Conservation (phyloP, 805 yeast species). For the Barnettozyma populi region DNA sequence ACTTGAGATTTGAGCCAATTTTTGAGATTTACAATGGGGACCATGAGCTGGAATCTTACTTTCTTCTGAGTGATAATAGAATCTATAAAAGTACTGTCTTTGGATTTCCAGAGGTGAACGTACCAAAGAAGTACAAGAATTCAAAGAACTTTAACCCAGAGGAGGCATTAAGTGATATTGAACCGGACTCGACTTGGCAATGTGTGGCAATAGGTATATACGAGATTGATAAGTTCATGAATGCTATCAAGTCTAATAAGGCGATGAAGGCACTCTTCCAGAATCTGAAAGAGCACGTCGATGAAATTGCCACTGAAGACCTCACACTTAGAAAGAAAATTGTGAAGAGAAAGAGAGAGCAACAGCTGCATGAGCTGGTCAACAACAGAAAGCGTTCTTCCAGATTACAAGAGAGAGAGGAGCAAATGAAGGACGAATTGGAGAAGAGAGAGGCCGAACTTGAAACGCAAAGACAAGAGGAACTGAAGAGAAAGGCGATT, state of each 20-base stretch:
- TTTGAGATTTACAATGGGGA: conserved; percentile 15
- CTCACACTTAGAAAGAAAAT: conserved; percentile 48
- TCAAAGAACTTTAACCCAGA: conserved; percentile 26
- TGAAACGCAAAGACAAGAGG: conserved; percentile 25
- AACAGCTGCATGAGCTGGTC: conserved; percentile 56
- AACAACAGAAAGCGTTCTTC: conserved; percentile 71
- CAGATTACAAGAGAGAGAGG: conserved; percentile 66
- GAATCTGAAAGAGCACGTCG: conserved; percentile 28
- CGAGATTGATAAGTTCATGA: conserved; percentile 31
- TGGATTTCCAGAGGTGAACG: conserved; percentile 27
- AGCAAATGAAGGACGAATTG: conserved; percentile 41
- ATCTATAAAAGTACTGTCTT: conserved; percentile 37
- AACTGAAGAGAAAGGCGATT: conserved; percentile 39
- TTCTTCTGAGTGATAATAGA: conserved; percentile 46
- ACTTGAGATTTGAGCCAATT: conserved; percentile 29
- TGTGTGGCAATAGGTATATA: conserved; percentile 40
- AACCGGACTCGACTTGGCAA: conserved; percentile 36
- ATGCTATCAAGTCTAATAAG: conserved; percentile 26
- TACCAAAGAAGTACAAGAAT: conserved; percentile 30
- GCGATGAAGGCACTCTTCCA: conserved; percentile 28
- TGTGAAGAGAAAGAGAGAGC: conserved; percentile 52
- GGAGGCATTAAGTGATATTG: conserved; percentile 26
- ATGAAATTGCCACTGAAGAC: conserved; percentile 39
- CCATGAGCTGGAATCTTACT: conserved; percentile 20
- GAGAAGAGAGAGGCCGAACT: conserved; percentile 34